phyloP scores from a whole-genome alignment of 257 asterid species.

The Jacaranda copaia region DNA sequence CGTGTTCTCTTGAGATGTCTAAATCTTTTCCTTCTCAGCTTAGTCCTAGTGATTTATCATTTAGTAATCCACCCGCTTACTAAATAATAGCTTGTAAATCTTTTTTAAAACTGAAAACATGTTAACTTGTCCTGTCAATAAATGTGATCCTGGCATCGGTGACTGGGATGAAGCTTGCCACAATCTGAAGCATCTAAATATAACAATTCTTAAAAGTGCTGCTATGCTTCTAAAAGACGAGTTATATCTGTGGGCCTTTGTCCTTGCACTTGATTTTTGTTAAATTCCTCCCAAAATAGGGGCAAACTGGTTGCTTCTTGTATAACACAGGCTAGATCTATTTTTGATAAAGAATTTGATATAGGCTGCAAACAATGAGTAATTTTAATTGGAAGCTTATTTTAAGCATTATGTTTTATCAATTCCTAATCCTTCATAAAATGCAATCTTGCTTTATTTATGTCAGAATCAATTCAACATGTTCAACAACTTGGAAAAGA shows the following conservation, averaged over 20 bases:
- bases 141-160: too few relatives aligned
- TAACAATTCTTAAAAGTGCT: too few relatives aligned
- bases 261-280: neutral
- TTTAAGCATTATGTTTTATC: neutral
- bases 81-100: too few relatives aligned
- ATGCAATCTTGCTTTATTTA: slow-evolving; percentile 31
- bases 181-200: too few relatives aligned
- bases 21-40: too few relatives aligned
- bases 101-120: too few relatives aligned
- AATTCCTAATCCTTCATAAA: slow-evolving; percentile 24
- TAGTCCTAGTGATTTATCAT: too few relatives aligned
- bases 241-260: neutral
- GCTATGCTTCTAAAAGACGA: too few relatives aligned
- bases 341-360: neutral
- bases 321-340: slow-evolving; percentile 11
- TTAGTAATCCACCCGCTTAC: too few relatives aligned
- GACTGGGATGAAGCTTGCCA: too few relatives aligned
- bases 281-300: neutral
- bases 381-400: neutral
- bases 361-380: neutral
- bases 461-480: slow-evolving; percentile 46
- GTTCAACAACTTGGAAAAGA: slow-evolving; percentile 45
- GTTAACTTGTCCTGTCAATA: too few relatives aligned
- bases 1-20: too few relatives aligned
- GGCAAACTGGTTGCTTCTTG: neutral